Evolutionary conservation across 2,329 filamentous ascomycete species (phyloP).

Genomic region (Gyromitra esculenta): DNA sequence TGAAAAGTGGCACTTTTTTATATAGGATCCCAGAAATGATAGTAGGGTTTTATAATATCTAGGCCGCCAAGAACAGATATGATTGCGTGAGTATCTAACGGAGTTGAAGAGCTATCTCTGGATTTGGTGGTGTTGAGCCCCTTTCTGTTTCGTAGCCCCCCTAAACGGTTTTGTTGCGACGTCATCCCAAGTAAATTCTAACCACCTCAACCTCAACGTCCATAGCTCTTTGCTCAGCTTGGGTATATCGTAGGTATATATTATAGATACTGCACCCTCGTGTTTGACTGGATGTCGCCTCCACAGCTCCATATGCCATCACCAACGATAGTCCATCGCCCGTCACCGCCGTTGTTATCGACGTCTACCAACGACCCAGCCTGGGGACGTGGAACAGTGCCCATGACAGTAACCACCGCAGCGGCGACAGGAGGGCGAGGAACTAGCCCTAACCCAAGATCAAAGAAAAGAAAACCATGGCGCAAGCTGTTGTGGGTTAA

Average conservation of each 20-base stretch:
- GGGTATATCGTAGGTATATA: background rate
- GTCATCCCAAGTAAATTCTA: constrained; percentile 33
- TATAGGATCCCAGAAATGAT: background rate
- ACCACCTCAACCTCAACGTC: constrained; percentile 24
- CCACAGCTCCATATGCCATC: constrained; percentile 50
- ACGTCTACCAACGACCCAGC: constrained; percentile 28
- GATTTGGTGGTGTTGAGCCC: constrained; percentile 15
- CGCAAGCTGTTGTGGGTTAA: constrained; percentile 99
- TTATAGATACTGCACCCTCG: background rate
- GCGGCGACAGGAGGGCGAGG: constrained; percentile 14
- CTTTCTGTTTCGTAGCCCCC: constrained; percentile 22
- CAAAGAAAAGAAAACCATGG: constrained; percentile 67
- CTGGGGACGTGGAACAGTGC: constrained; percentile 35
- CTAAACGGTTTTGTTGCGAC: constrained; percentile 39
- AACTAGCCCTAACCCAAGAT: constrained; percentile 33
- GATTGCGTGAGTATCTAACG: no score
- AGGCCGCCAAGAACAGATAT: no score
- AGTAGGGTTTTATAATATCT: background rate
- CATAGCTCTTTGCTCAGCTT: background rate
- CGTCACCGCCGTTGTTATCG: constrained; percentile 41
- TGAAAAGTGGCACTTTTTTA: background rate
- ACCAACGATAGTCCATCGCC: constrained; percentile 36
- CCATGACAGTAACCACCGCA: constrained; percentile 12
- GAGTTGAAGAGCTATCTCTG: background rate
- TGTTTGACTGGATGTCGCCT: constrained; percentile 15